phyloP scores from a whole-genome alignment of 345 rosid species.

The Moringa oleifera region DNA sequence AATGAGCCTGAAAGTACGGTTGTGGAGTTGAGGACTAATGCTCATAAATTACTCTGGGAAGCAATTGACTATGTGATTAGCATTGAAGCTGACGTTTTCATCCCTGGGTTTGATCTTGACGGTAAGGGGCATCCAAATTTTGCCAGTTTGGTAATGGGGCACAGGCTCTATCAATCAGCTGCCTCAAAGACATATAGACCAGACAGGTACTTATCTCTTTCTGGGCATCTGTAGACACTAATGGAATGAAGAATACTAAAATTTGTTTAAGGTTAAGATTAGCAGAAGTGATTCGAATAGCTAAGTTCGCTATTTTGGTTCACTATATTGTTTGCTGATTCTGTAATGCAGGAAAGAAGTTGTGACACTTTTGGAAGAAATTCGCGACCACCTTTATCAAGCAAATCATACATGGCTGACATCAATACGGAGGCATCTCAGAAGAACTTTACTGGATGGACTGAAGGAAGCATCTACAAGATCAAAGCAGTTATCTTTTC shows the following conservation, averaged over 20 bases:
- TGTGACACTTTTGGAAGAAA: conserved; percentile 61
- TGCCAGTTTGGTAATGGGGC: conserved; percentile 93
- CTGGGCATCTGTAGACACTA: too few relatives aligned
- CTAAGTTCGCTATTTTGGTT: not conserved
- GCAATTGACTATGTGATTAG: conserved; percentile 81
- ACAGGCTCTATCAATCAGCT: conserved; percentile 86
- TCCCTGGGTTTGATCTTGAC: conserved; percentile 85
- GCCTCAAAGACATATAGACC: conserved; percentile 78
- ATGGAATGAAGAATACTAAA: too few relatives aligned
- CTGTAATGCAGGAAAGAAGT: conserved; percentile 48
- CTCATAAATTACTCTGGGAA: conserved; percentile 94
- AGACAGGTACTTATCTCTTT: conserved; percentile 51
- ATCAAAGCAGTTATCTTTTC: conserved; percentile 58
- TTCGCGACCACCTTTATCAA: conserved; percentile 58
- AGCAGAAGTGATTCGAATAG: not conserved
- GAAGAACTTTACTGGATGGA: conserved; percentile 66
- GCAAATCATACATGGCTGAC: conserved; percentile 82
- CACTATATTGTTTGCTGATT: conserved; percentile 2
- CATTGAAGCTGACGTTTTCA: conserved; percentile 89
- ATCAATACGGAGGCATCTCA: conserved; percentile 61
- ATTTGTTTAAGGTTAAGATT: too few relatives aligned
- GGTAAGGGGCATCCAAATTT: conserved; percentile 95
- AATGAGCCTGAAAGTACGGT: conserved; percentile 97
- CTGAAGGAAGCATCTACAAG: conserved; percentile 43
- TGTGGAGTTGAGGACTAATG: conserved; percentile 91